These are phyloP conservation scores for Phoma sp. DNA, from an alignment of 2,329 filamentous ascomycete species.

Conservation along the genomic window DNA sequence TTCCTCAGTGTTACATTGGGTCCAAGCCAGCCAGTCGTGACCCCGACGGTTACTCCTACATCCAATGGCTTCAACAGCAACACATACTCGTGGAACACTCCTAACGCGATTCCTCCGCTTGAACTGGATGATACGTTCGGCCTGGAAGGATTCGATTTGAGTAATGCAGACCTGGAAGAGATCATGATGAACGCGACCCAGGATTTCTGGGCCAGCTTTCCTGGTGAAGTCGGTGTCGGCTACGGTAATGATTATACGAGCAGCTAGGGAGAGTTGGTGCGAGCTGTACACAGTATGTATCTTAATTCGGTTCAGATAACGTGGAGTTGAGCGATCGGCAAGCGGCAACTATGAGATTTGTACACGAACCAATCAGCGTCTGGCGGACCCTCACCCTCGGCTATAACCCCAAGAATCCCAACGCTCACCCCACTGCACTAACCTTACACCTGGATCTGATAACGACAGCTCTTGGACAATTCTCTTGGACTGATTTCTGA, in stretches of 20 bases:
- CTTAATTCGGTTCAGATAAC: background rate
- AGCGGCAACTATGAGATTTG: background rate
- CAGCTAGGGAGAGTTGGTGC: background rate
- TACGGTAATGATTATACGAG: conserved; percentile 21
- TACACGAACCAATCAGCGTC: conserved; percentile 1
- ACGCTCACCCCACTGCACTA: conserved; percentile 13
- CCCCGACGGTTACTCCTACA: conserved; percentile 30
- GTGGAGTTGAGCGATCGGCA: conserved; percentile 2
- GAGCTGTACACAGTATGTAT: no score
- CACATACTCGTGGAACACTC: conserved; percentile 30
- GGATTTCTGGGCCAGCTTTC: conserved; percentile 49
- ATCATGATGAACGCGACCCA: conserved; percentile 48
- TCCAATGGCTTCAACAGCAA: conserved; percentile 30
- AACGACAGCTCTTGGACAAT: background rate
- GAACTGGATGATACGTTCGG: conserved; percentile 43
- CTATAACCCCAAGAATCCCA: conserved; percentile 4
- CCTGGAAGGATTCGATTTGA: conserved; percentile 41
- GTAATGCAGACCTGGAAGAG: conserved; percentile 46
- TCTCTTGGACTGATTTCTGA: no score
- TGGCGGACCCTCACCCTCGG: conserved; percentile 6
- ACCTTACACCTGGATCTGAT: background rate
- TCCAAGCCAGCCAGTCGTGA: conserved; percentile 11
- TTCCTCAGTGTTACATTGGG: conserved; percentile 10
- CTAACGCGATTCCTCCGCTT: conserved; percentile 31
- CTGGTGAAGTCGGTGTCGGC: conserved; percentile 46